Conservation (phyloP, 345 rosid species). For the Eucalyptus dawsonii region DNA sequence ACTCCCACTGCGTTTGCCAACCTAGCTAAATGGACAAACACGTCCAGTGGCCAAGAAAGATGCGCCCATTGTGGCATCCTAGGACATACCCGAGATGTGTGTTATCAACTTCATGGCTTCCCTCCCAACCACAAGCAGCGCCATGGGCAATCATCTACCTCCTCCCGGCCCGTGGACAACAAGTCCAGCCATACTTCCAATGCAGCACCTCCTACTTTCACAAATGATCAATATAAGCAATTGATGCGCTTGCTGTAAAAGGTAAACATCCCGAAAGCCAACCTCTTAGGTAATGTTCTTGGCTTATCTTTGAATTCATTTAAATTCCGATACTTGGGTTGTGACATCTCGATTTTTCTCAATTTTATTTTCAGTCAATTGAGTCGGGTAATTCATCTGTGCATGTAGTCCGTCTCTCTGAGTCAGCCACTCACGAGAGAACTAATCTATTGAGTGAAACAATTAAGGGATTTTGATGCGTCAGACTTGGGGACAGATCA, state of each 20-base stretch:
- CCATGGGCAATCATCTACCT: neutral
- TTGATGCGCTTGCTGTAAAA: neutral
- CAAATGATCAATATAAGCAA: neutral
- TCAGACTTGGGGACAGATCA: too few species aligned
- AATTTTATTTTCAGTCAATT: too few species aligned
- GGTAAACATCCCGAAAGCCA: neutral
- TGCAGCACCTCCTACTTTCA: neutral
- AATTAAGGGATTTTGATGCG: too few species aligned
- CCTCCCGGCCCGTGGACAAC: fast-evolving
- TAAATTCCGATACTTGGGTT: neutral
- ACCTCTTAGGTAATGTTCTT: neutral
- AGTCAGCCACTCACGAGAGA: too few species aligned
- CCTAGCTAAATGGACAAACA: neutral
- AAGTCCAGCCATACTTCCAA: neutral
- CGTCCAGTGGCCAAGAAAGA: fast-evolving
- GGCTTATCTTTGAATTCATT: neutral
- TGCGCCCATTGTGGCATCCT: neutral
- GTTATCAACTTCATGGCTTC: neutral
- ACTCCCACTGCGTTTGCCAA: fast-evolving
- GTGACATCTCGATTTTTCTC: too few species aligned
- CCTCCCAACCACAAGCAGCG: neutral
- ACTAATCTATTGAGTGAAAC: too few species aligned
- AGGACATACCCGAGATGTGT: neutral
- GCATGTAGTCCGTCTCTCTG: too few species aligned
- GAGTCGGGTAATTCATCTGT: too few species aligned